Evolutionary conservation across 2,329 filamentous ascomycete genomes (phyloP), one percentile per base, ranked within the genome.

Genomic region (Zasmidium angulare): DNA sequence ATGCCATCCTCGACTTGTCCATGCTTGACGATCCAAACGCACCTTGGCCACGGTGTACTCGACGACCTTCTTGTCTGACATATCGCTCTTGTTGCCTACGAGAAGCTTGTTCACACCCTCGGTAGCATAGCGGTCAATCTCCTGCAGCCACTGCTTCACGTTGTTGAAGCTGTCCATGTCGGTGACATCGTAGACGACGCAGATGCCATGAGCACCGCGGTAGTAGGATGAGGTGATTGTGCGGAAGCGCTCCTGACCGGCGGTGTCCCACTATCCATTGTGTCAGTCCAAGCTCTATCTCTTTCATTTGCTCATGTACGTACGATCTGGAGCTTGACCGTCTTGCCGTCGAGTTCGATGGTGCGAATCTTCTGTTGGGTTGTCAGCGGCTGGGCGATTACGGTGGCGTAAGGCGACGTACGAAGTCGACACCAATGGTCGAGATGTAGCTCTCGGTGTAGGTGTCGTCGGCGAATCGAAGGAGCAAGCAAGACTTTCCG

Each of bases 111-210:
- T 99, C 75, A 99, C 95, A 68, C 95, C 95, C 81, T 99, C 95
- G 69, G 95, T 99, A 71, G 95, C 95, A 75, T 99, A 98, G 78
- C 95, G 89, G 83, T 99, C 95, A 72, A 99, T 99, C 83, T 99
- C 95, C 80, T 99, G 95, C 64, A 99, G 87, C 95, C 95, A 99
- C 85, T 99, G 95, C 90, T 99, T 98, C 73, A 99, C 95, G 83
- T 98, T 99, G 88, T 99, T 98, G 91, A 99, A 99, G 26, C 91
- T 96, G 79, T 98, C 95, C 93, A 98, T 97, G 78, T 99, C 95
- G 69, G 95, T 99, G 75, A 99, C 95, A 88, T 99, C 95, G 86
- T 98, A 99, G 77, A 99, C 95, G 70, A 99, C 93, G 81, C 95
- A 99, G 81, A 99, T 99, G 72, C 95, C 95, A 81, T 98, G 95